Evolutionary conservation across 1,139 yeast genomes (phyloP), one percentile per base, ranked within the genome.

Genomic region (Diutina mesorugosa): DNA sequence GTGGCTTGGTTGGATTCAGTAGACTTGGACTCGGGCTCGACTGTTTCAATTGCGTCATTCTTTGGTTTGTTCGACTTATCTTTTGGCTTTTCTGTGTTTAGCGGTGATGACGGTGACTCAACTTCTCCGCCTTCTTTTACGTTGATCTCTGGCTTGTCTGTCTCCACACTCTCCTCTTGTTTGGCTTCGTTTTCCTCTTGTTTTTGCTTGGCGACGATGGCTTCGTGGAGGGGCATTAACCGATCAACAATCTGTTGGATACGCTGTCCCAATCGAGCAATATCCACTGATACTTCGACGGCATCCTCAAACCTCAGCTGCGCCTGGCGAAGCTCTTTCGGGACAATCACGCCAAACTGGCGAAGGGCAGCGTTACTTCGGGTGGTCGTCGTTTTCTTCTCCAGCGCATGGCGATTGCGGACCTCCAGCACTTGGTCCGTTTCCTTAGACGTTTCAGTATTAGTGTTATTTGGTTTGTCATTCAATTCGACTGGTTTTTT

Each of bases 331-430:
- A 81, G 65, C 55, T 71, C 76, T 51, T 63, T 63, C 6, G 84
- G 83, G 3, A 75, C 79, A 29, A 81, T 61, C 0, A 73, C 73
- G 0, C 84, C 83, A 66, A 81, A 81, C 69, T 79, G 83, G 48
- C 65, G 58, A 10, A 79, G 66, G 0, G 84, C 83, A 61, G 80
- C 76, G 9, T 30, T 32, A 12, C 2, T 21, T 21, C 3, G 26
- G 26, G 26, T 3, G 8, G 10, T 6, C 3, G 10, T 6, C 9
- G 12, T 2, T 45, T n/a, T 45, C 26, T 45, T n/a, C 16, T 45
- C 47, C 47, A n/a, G 26, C 1, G 5, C 10, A 7, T n/a, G 14
- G 10, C 47, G 47, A n/a, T 45, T 45, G 9, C 47, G 47, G 26
- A 45, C n/a, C 5, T 16, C 32, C 16, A 10, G 18, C 18, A 18